phyloP scores from a whole-genome alignment of 2,329 filamentous ascomycete genomes.

The Colletotrichum scovillei region DNA sequence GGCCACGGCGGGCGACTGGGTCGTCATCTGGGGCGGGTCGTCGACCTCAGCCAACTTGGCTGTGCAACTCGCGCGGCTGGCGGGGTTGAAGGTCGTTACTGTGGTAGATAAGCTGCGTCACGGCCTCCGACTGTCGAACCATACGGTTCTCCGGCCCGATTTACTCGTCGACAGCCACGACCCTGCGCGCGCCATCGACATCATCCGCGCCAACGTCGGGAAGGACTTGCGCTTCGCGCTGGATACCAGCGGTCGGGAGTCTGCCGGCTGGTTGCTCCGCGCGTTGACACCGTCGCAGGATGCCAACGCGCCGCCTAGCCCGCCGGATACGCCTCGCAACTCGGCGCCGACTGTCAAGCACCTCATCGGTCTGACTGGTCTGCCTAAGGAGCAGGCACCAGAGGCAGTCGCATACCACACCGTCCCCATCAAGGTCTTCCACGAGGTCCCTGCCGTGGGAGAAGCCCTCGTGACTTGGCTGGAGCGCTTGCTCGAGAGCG shows the following conservation, averaged over 20 bases:
- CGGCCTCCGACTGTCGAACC: conserved; percentile 65
- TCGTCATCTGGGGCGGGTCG: conserved; percentile 82
- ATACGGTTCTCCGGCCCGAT: conserved; percentile 61
- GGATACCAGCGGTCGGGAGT: conserved; percentile 75
- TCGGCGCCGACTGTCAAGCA: conserved; percentile 56
- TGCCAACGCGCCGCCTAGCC: conserved; percentile 45
- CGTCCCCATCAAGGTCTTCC: conserved; percentile 82
- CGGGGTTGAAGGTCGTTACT: conserved; percentile 72
- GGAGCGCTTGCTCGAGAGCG: conserved; percentile 69
- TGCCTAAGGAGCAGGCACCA: conserved; percentile 66
- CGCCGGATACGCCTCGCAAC: conserved; percentile 50
- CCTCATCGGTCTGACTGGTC: conserved; percentile 74
- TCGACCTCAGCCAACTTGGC: conserved; percentile 76
- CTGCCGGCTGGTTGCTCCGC: conserved; percentile 67
- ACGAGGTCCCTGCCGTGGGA: conserved; percentile 73
- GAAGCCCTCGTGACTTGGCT: conserved; percentile 74
- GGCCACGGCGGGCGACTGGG: conserved; percentile 72
- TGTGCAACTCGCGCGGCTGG: conserved; percentile 75
- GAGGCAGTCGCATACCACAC: conserved; percentile 67
- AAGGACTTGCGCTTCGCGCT: conserved; percentile 73
- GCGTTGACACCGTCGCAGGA: conserved; percentile 53
- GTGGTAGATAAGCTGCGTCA: conserved; percentile 76
- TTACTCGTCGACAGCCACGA: conserved; percentile 77
- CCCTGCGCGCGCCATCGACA: conserved; percentile 70
- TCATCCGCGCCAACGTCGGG: conserved; percentile 69